Evolutionary conservation across 441 rosid species (phyloP).

Genomic region (Eutrema salsugineum): DNA sequence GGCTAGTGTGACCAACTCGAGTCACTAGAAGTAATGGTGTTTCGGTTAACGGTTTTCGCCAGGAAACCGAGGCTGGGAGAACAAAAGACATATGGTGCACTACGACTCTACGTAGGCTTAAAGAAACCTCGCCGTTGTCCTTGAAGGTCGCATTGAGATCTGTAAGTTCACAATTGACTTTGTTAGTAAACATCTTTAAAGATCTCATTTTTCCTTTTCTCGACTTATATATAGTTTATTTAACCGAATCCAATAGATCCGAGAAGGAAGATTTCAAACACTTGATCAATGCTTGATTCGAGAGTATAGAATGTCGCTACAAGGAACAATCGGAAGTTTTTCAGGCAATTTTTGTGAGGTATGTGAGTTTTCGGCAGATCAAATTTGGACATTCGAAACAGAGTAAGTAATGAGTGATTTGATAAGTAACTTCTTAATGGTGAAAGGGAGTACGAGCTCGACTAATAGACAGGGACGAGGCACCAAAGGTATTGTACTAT

Average conservation of each 20-base stretch:
- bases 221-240: background rate
- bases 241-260: slow-evolving; percentile 46
- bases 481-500: slow-evolving; percentile 61
- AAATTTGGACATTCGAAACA: background rate
- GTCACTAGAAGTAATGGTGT: background rate
- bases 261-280: slow-evolving; percentile 79
- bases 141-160: slow-evolving; percentile 91
- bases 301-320: slow-evolving; percentile 84
- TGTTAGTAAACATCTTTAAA: background rate
- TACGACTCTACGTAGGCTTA: slow-evolving; percentile 60
- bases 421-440: background rate
- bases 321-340: slow-evolving; percentile 53
- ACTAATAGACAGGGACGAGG: slow-evolving; percentile 71
- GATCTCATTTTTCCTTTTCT: background rate
- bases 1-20: background rate
- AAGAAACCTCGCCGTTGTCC: slow-evolving; percentile 80
- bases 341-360: slow-evolving; percentile 78
- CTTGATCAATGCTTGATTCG: slow-evolving; percentile 77
- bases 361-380: background rate
- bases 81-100: slow-evolving; percentile 69
- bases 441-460: slow-evolving; percentile 82
- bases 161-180: slow-evolving; percentile 44
- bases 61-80: slow-evolving; percentile 63
- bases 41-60: background rate
- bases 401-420: background rate